A percentile compares a stretch with the other conserved stretches of the same genome.
Evolutionary conservation across 2,329 filamentous ascomycete genomes (phyloP).

Genomic region (Claviceps citrina): DNA sequence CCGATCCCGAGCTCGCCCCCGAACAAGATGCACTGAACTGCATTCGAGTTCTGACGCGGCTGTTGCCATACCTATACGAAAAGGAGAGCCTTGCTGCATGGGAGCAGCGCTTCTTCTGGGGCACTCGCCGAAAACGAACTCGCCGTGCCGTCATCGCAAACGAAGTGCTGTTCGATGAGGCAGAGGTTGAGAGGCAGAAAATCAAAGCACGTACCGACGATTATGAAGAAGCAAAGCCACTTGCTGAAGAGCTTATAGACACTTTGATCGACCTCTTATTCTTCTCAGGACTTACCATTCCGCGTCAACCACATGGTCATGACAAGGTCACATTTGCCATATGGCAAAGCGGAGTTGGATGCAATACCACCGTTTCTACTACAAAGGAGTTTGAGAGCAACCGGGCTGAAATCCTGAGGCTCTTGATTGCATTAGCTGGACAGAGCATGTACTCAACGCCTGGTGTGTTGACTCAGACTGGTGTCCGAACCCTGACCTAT

Average conservation of each 20-base stretch:
- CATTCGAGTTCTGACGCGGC: conserved; percentile 72
- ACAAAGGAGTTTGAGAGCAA: conserved; percentile 90
- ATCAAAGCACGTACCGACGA: conserved; percentile 37
- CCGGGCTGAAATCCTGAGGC: conserved; percentile 71
- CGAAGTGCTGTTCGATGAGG: conserved; percentile 76
- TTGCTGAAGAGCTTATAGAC: conserved; percentile 86
- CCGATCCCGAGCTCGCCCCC: conserved; percentile 68
- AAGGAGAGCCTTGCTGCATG: conserved; percentile 66
- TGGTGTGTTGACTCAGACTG: conserved; percentile 62
- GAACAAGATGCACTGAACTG: conserved; percentile 90
- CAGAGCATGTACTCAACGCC: conserved; percentile 89
- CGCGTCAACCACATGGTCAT: conserved; percentile 53
- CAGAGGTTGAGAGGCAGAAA: conserved; percentile 37
- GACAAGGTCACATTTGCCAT: conserved; percentile 82
- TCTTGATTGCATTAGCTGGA: conserved; percentile 73
- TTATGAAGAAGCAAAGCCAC: conserved; percentile 68
- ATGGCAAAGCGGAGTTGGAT: conserved; percentile 96
- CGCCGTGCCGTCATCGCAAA: conserved; percentile 49
- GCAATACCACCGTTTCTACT: conserved; percentile 73
- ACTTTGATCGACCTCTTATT: conserved; percentile 80
- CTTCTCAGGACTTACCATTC: conserved; percentile 77
- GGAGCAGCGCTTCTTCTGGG: conserved; percentile 94
- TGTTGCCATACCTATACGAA: conserved; percentile 87
- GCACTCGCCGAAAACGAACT: conserved; percentile 53
- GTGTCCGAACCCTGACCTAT: conserved; percentile 74